Base-by-base conservation (phyloP, 805 yeast species). In the Cyberlindnera nakhonratchasimensis region DNA sequence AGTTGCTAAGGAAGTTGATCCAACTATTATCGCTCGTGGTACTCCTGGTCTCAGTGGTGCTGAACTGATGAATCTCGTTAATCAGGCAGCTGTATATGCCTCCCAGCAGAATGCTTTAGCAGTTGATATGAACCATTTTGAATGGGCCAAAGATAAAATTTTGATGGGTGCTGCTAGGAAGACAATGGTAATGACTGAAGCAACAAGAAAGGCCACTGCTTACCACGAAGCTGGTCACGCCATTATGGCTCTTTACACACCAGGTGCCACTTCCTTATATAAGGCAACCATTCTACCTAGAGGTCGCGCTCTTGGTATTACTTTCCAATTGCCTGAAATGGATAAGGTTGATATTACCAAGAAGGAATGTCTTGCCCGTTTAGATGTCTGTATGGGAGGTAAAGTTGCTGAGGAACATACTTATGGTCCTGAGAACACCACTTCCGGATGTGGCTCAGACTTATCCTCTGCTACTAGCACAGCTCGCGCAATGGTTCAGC, bases 141-240 rank as follows among this genome's bases (percentile, higher is more conserved):
- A 93, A 65, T 93, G 99, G 99, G 99, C 99, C 32, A 93, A 93
- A 65, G 99, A 93, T 66, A 93, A 93, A 68, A 93, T 95, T 43
- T 71, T 95, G 59, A 81, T 93, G 86, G 99, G 99, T 40, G 98
- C 98, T 28, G 99, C 95, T 55, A 85, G 95, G 64, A 87, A 86
- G 67, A 86, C 96, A 20, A 91, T 91, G 98, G 97, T 93, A 29
- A 77, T 93, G 71, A 90, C 99, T 22, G 97, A 93, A 63, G 96
- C 91, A 47, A 78, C 95, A 0, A 79, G 97, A 64, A 80, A 77
- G 55, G 89, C 91, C 51, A 93, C 99, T 14, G 99, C 99, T 2
- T 93, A 82, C 64, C 99, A 93, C 67, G 99, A 93, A 69, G 99
- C 99, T 16, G 99, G 99, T 4, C 99, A 93, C 67, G 99, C 99